Conservation (phyloP, 305 asterid species). For the Petunia hybrid region DNA sequence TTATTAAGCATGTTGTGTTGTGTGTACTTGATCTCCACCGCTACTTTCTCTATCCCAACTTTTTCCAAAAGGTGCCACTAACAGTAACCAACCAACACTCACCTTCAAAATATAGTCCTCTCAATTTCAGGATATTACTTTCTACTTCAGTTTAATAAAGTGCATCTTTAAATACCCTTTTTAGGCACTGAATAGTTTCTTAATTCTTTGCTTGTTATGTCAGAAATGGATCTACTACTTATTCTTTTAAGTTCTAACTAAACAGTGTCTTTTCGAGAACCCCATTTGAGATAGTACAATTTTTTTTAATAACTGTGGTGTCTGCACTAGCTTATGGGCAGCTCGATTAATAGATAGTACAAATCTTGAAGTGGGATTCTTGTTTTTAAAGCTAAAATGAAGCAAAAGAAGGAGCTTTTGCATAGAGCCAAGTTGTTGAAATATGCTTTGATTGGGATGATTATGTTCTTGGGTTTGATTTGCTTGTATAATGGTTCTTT, state of each 20-base stretch:
- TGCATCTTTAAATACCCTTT: constrained; percentile 25
- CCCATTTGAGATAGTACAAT: too few relatives aligned
- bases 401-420: constrained; percentile 51
- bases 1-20: background rate
- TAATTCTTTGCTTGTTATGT: constrained; percentile 45
- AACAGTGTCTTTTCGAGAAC: constrained; percentile 8
- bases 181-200: constrained; percentile 5
- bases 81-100: constrained; percentile 24
- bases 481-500: constrained; percentile 64
- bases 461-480: constrained; percentile 65
- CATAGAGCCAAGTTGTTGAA: constrained; percentile 53
- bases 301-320: too few relatives aligned
- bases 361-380: background rate
- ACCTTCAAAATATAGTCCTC: constrained; percentile 2
- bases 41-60: background rate
- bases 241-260: constrained; percentile 44
- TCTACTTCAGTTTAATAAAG: background rate
- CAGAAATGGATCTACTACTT: constrained; percentile 55
- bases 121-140: constrained; percentile 14
- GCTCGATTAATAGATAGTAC: too few relatives aligned
- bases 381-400: constrained; percentile 44
- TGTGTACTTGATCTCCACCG: constrained; percentile 7
- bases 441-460: constrained; percentile 55
- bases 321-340: too few relatives aligned
- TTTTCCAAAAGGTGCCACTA: constrained; percentile 1